A percentile compares a stretch with the other conserved stretches of the same genome.
Conservation (phyloP, 1,284 basidiomycete species). For the Gomphus bonarii region DNA sequence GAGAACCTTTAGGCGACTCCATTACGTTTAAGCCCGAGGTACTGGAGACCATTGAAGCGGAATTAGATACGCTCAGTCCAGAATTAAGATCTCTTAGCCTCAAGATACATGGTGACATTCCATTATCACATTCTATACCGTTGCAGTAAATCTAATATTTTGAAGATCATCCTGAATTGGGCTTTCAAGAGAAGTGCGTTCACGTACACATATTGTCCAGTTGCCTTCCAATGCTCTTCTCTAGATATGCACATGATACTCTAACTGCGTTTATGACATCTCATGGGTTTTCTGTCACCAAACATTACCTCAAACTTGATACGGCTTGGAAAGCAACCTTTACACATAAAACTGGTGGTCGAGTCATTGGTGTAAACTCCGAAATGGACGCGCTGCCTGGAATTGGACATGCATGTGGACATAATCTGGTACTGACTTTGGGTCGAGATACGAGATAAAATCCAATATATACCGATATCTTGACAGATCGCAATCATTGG, state of each 20-base stretch:
- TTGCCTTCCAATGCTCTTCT: not conserved
- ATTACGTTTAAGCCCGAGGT: constrained; percentile 6
- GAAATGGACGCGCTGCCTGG: constrained; percentile 59
- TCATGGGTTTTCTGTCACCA: constrained; percentile 53
- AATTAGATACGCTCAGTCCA: constrained; percentile 40
- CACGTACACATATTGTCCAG: not conserved
- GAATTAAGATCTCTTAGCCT: constrained; percentile 54
- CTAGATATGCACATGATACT: constrained; percentile 47
- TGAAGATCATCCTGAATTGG: constrained; percentile 45
- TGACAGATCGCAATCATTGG: constrained; percentile 65
- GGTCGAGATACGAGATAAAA: not conserved
- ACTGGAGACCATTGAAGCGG: constrained; percentile 46
- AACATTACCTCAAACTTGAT: constrained; percentile 49
- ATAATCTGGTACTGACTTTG: constrained; percentile 42
- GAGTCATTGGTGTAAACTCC: constrained; percentile 62
- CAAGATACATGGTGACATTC: constrained; percentile 49
- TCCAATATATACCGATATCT: not conserved
- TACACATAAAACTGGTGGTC: constrained; percentile 45
- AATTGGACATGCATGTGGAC: constrained; percentile 73
- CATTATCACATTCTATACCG: no score
- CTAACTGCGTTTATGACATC: constrained; percentile 45
- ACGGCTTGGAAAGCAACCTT: constrained; percentile 76
- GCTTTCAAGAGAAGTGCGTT: constrained; percentile 43
- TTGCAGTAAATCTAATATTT: no score
- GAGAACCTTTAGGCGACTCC: not conserved